Evolutionary conservation across 768 basidiomycete genomes (phyloP).

Genomic region (Trametes cinnabarina): DNA sequence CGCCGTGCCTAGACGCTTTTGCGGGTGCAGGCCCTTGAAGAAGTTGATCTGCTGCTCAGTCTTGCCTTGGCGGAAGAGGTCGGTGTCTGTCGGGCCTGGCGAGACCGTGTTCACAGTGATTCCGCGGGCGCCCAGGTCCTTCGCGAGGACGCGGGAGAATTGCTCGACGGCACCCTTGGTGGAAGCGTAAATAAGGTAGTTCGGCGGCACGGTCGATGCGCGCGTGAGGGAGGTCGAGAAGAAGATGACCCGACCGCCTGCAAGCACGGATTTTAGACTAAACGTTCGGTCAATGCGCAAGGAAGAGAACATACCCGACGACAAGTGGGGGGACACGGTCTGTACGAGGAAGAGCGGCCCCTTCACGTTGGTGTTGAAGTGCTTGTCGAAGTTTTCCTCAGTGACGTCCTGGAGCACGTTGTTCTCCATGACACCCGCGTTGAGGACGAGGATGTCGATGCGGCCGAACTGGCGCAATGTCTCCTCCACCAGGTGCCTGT

Average conservation of each 20-base stretch:
- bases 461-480: conserved; percentile 48
- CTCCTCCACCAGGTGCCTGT: conserved; percentile 45
- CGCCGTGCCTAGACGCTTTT: conserved; percentile 44
- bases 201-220: conserved; percentile 44
- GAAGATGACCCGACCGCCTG: conserved; percentile 56
- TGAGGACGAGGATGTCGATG: conserved; percentile 58
- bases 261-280: background rate
- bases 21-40: conserved; percentile 46
- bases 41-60: conserved; percentile 43
- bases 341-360: conserved; percentile 56
- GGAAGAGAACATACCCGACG: conserved; percentile 33
- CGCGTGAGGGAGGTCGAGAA: conserved; percentile 51
- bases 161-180: conserved; percentile 63
- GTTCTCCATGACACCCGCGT: conserved; percentile 56
- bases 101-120: conserved; percentile 59
- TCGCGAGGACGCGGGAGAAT: conserved; percentile 53
- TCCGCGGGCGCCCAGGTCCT: conserved; percentile 52
- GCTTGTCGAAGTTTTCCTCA: conserved; percentile 50
- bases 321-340: conserved; percentile 42
- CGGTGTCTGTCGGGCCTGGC: conserved; percentile 55
- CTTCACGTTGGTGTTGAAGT: conserved; percentile 57
- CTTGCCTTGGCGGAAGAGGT: conserved; percentile 56
- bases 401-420: conserved; percentile 49
- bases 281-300: background rate
- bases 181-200: conserved; percentile 50